A percentile compares a stretch with the other conserved stretches of the same genome.
phyloP scores from a whole-genome alignment of 2,329 filamentous ascomycete genomes.

The Fusarium sp. region DNA sequence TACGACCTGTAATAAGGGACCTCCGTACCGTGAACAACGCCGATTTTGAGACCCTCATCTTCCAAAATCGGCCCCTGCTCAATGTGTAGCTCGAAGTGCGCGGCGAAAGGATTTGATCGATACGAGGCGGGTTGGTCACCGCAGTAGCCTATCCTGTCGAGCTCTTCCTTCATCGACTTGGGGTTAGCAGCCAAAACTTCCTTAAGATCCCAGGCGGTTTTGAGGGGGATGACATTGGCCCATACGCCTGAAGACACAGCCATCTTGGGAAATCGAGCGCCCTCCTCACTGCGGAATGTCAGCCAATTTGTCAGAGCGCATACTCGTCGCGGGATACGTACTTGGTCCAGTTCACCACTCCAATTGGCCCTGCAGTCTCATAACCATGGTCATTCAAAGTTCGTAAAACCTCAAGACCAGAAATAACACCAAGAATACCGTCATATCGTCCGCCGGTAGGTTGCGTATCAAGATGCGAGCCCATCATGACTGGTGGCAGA shows the following conservation, averaged over 20 bases:
- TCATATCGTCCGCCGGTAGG: neutral
- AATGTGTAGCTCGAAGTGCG: neutral
- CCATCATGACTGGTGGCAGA: neutral
- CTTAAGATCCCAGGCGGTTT: neutral
- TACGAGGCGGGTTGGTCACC: neutral
- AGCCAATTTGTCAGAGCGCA: accelerated
- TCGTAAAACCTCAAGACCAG: neutral
- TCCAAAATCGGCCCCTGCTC: neutral
- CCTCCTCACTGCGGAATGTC: neutral
- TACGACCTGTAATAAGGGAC: accelerated
- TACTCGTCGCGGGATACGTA: accelerated
- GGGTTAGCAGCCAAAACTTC: neutral
- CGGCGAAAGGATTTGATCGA: neutral
- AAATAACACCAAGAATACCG: slow-evolving; percentile 2
- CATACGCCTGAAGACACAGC: neutral
- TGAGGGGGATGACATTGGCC: neutral
- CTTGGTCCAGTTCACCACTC: slow-evolving; percentile 12
- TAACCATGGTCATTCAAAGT: neutral
- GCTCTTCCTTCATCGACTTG: slow-evolving; percentile 13
- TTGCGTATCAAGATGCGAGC: neutral
- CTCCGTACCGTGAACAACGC: neutral
- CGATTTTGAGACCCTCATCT: neutral
- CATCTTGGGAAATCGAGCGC: slow-evolving; percentile 9
- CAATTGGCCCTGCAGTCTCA: neutral
- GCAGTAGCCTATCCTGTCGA: neutral